Evolutionary conservation across 75 land plant genomes (phyloP).

Genomic region (Azolla pinnata): DNA sequence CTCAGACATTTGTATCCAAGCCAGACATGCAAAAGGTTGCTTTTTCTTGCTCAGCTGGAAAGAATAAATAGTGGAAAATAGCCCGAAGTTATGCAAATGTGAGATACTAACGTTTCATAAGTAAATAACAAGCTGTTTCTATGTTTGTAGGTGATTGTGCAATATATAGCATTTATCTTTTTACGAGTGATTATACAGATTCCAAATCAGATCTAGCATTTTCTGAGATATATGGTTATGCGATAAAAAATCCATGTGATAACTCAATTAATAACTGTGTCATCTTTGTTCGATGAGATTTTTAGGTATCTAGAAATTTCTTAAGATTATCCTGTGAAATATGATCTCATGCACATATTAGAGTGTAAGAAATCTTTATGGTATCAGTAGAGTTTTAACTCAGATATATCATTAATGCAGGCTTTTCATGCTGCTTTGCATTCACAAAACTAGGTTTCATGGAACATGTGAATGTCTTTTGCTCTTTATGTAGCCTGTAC

Average conservation of each 20-base stretch:
- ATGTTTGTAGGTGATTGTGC: neutral
- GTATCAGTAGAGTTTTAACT: neutral
- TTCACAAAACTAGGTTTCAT: no score
- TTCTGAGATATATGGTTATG: no score
- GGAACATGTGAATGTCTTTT: neutral
- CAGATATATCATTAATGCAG: neutral
- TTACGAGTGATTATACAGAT: no score
- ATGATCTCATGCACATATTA: neutral
- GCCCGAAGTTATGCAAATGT: neutral
- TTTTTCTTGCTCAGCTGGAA: neutral
- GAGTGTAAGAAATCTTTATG: neutral
- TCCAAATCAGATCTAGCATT: no score
- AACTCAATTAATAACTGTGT: no score
- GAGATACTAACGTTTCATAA: no score
- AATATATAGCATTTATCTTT: no score
- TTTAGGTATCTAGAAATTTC: no score
- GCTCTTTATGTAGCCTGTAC: neutral
- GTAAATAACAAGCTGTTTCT: neutral
- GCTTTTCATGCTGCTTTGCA: neutral
- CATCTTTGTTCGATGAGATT: no score
- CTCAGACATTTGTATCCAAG: constrained; percentile 58
- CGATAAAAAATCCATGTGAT: no score
- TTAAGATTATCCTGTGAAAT: no score
- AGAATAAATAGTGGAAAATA: neutral
- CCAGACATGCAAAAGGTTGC: constrained; percentile 74